These are phyloP conservation scores for Colletotrichum eleusines DNA, from an alignment of 2,329 filamentous ascomycete species.

Conservation along the genomic window DNA sequence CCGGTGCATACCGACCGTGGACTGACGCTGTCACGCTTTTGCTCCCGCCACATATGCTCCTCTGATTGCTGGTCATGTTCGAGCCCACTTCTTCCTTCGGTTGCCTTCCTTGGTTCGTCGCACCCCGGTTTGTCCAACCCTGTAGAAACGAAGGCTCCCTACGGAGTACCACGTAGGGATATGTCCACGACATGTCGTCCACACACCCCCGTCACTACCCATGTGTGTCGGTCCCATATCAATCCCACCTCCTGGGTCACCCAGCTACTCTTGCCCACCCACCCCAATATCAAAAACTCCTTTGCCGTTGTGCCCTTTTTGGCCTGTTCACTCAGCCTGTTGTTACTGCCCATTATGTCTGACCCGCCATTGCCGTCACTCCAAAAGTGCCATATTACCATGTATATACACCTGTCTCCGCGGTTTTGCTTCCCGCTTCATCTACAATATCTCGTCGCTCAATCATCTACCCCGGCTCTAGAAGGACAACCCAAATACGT, in stretches of 20 bases:
- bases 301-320: conserved; percentile 3
- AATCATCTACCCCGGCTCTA: neutral
- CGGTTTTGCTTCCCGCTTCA: neutral
- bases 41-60: neutral
- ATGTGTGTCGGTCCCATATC: conserved; percentile 39
- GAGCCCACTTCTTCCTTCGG: conserved; percentile 41
- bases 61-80: conserved; percentile 19
- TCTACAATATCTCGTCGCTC: neutral
- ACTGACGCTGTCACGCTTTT: neutral
- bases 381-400: neutral
- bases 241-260: conserved; percentile 38
- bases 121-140: conserved; percentile 39
- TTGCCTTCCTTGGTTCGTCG: conserved; percentile 39
- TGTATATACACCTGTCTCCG: neutral
- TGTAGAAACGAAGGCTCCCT: conserved; percentile 40
- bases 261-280: conserved; percentile 31
- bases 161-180: conserved; percentile 40
- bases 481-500: neutral
- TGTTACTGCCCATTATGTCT: neutral
- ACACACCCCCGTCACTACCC: conserved; percentile 38
- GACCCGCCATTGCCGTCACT: neutral
- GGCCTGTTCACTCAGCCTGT: neutral
- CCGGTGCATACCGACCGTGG: neutral
- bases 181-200: conserved; percentile 37
- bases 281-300: conserved; percentile 39